Percentiles rank a stretch among this genome's conserved stretches.
Evolutionary conservation across 2,329 filamentous ascomycete genomes (phyloP).

Genomic region (Pseudogymnoascus sp.): DNA sequence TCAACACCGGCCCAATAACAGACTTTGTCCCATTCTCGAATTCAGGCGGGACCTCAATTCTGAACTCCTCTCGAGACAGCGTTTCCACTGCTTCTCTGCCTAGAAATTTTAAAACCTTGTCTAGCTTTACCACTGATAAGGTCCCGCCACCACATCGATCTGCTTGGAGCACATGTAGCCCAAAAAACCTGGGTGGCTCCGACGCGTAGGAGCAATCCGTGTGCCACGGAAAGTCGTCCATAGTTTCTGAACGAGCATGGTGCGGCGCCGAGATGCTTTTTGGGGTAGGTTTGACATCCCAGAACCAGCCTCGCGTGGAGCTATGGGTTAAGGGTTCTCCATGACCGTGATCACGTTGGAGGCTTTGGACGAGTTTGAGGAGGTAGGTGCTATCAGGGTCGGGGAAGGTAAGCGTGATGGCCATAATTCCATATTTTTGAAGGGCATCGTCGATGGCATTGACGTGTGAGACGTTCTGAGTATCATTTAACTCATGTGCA

Average conservation of each 20-base stretch:
- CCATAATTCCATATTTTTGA: constrained; percentile 16
- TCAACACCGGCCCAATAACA: constrained; percentile 21
- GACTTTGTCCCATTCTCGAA: constrained; percentile 24
- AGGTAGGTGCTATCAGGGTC: constrained; percentile 20
- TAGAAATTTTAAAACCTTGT: constrained; percentile 16
- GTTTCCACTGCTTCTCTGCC: constrained; percentile 11
- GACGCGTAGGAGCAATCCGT: constrained; percentile 25
- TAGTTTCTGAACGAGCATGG: constrained; percentile 22
- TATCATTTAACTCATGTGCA: background rate
- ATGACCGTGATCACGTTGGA: constrained; percentile 14
- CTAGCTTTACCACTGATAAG: constrained; percentile 18
- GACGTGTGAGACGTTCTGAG: constrained; percentile 9
- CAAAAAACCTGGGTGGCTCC: constrained; percentile 23
- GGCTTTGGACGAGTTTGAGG: constrained; percentile 15
- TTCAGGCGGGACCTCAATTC: constrained; percentile 25
- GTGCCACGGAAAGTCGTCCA: constrained; percentile 27
- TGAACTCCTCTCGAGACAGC: constrained; percentile 18
- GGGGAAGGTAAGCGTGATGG: constrained; percentile 16
- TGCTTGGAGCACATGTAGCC: constrained; percentile 22
- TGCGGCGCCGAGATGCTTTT: constrained; percentile 10
- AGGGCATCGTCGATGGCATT: constrained; percentile 14
- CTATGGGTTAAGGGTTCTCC: constrained; percentile 21
- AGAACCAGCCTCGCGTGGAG: constrained; percentile 21
- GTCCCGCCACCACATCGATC: constrained; percentile 22
- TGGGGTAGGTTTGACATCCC: constrained; percentile 24